Evolutionary conservation across 2,329 filamentous ascomycete genomes (phyloP), one percentile per base, ranked within the genome.

Genomic region (Cadophora sp.): DNA sequence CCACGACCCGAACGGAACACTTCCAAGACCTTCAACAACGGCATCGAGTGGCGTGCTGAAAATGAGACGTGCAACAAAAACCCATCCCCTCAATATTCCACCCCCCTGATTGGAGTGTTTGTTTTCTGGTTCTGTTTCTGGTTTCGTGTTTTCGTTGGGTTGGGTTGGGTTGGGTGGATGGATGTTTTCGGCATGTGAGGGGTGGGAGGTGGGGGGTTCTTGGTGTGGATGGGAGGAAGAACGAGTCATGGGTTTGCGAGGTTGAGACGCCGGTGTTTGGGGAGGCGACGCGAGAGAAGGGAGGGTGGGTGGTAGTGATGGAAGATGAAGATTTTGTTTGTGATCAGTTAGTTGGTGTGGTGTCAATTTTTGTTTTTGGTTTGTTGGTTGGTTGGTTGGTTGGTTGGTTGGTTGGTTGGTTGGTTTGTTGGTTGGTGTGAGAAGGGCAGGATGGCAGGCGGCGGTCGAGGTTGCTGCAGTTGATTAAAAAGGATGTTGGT

Each of bases 31-130:
- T 58, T 58, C 31, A 37, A 40, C 31, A 37, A 40, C 55, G 55
- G 31, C 8, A 58, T 58, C 55, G 22, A 43, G 56, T 66, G 64
- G 56, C 56, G 58, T 60, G 59, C 37, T 66, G 29, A 53, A 64
- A 59, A 22, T 62, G 66, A 62, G 66, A 68, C 24, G 37, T 68
- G 66, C 66, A 68, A 68, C 66, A 68, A 59, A 68, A 50, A 31
- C 3, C n/a, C 9, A 6, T n/a, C 12, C 19, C 6, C 14, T 34
- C 59, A n/a, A 14, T 9, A 12, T 14, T n/a, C n/a, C n/a, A n/a
- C n/a, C n/a, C n/a, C n/a, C n/a, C n/a, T 62, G 40, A 62, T 62
- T 62, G 59, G 59, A 14, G 48, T 62, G 40, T 4, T 61, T 24
- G n/a, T n/a, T 61, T 46, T 26, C 6, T 58, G 6, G 29, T 12